phyloP scores from a whole-genome alignment of 2,329 filamentous ascomycete species.

The Talaromyces amestolkiae region DNA sequence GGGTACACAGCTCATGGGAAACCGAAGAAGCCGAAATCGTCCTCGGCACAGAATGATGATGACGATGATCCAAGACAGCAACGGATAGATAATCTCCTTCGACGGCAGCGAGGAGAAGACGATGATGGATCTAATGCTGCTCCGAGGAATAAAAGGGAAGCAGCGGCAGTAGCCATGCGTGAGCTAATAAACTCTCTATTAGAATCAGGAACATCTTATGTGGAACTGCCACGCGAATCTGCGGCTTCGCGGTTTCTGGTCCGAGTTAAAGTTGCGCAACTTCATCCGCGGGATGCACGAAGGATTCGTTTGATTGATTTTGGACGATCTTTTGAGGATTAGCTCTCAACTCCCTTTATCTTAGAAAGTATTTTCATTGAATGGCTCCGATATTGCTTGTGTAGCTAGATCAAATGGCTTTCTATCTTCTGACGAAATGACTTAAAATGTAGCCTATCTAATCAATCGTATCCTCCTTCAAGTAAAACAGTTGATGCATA shows the following conservation, averaged over 20 bases:
- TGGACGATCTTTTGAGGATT: constrained; percentile 39
- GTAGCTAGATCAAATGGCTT: background rate
- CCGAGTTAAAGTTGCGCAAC: constrained; percentile 55
- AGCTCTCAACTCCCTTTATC: background rate
- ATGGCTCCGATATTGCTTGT: background rate
- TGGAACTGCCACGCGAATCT: constrained; percentile 50
- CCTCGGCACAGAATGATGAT: constrained; percentile 28
- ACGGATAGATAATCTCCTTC: constrained; percentile 53
- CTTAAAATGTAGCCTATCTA: constrained; percentile 29
- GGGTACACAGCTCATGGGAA: constrained; percentile 56
- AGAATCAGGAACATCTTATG: constrained; percentile 48
- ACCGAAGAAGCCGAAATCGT: constrained; percentile 38
- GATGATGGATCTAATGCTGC: constrained; percentile 24
- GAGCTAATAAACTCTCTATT: constrained; percentile 48
- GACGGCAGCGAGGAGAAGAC: constrained; percentile 27
- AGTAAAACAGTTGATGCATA: constrained; percentile 68
- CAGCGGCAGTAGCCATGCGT: constrained; percentile 49
- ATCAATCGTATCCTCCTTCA: constrained; percentile 69
- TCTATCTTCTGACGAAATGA: background rate
- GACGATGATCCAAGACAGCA: constrained; percentile 41
- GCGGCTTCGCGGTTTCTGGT: constrained; percentile 55
- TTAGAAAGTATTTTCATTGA: background rate
- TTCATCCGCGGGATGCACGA: constrained; percentile 54
- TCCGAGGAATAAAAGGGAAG: constrained; percentile 45
- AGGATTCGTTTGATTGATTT: constrained; percentile 55